Evolutionary conservation across 331 rosid species (phyloP).

Genomic region (Erythrophleum ivorense): DNA sequence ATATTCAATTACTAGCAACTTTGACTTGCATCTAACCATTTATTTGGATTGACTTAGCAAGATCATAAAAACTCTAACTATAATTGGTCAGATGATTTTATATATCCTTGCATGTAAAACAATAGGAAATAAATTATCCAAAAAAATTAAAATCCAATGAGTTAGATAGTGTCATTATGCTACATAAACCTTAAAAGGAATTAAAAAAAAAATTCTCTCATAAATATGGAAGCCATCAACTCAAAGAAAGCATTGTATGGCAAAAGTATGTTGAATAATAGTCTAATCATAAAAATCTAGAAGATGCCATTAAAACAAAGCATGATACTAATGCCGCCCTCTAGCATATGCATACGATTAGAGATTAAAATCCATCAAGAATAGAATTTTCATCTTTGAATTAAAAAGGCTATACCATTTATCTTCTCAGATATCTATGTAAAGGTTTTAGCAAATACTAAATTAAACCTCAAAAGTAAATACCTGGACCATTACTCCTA

Average conservation of each 20-base stretch:
- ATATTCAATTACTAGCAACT: too few relatives aligned
- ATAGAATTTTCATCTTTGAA: not conserved
- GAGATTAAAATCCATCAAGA: not conserved
- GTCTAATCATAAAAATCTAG: not conserved
- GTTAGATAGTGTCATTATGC: not conserved
- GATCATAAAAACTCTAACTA: not conserved
- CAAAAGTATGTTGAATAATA: not conserved
- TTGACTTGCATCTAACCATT: not conserved
- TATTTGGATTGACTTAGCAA: not conserved
- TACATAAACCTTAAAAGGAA: not conserved
- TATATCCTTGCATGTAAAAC: not conserved
- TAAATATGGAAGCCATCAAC: not conserved
- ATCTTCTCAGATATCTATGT: not conserved
- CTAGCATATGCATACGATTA: not conserved
- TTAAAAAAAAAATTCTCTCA: not conserved
- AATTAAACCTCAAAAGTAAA: not conserved
- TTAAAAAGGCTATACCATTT: not conserved
- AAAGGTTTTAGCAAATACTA: not conserved
- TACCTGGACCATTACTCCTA: constrained; percentile 68
- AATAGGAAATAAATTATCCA: not conserved
- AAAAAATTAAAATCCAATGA: not conserved
- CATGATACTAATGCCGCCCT: too few relatives aligned
- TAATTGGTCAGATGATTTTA: not conserved
- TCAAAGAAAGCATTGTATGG: not conserved
- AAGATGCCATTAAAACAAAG: not conserved